Evolutionary conservation across 352 stramenopile species (phyloP), one percentile per base, ranked within the genome.

Genomic region (Globisporangium okanoganense): DNA sequence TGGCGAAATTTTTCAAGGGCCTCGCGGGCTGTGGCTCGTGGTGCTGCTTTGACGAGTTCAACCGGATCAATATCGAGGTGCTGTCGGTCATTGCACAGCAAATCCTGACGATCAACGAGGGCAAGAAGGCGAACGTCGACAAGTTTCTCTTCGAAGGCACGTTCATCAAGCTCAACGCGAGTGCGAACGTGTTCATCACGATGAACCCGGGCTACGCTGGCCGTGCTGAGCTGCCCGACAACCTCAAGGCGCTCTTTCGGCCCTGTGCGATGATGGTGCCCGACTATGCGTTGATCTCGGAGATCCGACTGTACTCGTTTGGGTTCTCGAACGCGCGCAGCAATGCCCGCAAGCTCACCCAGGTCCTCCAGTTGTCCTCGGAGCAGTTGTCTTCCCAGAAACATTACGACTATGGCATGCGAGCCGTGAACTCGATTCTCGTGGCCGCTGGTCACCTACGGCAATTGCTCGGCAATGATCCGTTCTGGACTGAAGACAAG

Each of bases 191-290:
- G 33, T 98, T 98, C 65, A 98, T 98, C 70, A 98, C 92, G 2
- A 98, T 98, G 93, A 98, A 98, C 67, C 93, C 93, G 5, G 92
- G 96, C 4, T 99, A 99, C 61, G 96, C 96, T 0, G 96, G 96
- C 29, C 88, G 96, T 61, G 97, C 85, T 1, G 94, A 98, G 74
- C 73, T 98, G 5, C 93, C 94, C 0, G 94, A 98, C 60, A 98
- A 98, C 65, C 75, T 98, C 8, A 98, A 98, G 69, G 93, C 94
- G 16, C 70, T 98, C 5, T 98, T 98, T 66, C 83, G 94, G 16
- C 89, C 89, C 10, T 97, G 94, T 53, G 93, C 94, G 5, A 98
- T 98, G 94, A 98, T 98, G 94, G 93, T 98, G 43, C 94, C 94
- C 16, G 90, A 98, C 71, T 98, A 98, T 59, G 92, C 93, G 0